A percentile compares a stretch with the other conserved stretches of the same genome.
Conservation (phyloP, 306 rosid species). For the Adenanthera pavonina region DNA sequence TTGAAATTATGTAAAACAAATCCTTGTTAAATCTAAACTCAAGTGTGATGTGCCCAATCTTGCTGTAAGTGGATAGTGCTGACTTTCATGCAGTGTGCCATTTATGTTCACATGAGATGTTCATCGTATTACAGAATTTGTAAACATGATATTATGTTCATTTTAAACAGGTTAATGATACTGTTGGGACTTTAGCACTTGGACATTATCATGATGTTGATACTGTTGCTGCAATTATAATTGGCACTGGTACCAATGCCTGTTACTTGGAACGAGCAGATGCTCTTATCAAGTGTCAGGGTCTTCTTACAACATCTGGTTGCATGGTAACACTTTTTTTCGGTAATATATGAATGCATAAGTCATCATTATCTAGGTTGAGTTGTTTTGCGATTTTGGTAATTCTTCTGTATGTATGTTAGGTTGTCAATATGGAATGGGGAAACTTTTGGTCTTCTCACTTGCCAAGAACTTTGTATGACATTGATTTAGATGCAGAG, state of each 20-base stretch:
- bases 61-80: not conserved
- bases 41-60: not conserved
- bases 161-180: conserved; percentile 78
- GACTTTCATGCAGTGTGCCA: not conserved
- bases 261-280: conserved; percentile 89
- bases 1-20: conserved; percentile 10
- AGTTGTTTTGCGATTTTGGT: not conserved
- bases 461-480: conserved; percentile 86
- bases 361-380: not conserved
- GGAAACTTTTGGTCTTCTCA: conserved; percentile 95
- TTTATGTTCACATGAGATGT: not conserved
- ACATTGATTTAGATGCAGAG: conserved; percentile 77
- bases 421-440: conserved; percentile 98
- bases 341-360: not conserved
- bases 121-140: conserved; percentile 8
- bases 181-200: conserved; percentile 90
- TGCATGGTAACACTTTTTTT: conserved; percentile 65
- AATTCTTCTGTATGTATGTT: conserved; percentile 17
- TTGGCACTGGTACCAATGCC: conserved; percentile 96
- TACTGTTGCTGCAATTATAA: conserved; percentile 88
- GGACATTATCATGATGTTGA: conserved; percentile 87
- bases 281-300: conserved; percentile 88
- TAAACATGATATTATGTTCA: conserved; percentile 21
- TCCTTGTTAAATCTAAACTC: conserved; percentile 10
- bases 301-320: conserved; percentile 77